Evolutionary conservation across 148 eudicot genomes (phyloP).

Genomic region (Cornus controversa): DNA sequence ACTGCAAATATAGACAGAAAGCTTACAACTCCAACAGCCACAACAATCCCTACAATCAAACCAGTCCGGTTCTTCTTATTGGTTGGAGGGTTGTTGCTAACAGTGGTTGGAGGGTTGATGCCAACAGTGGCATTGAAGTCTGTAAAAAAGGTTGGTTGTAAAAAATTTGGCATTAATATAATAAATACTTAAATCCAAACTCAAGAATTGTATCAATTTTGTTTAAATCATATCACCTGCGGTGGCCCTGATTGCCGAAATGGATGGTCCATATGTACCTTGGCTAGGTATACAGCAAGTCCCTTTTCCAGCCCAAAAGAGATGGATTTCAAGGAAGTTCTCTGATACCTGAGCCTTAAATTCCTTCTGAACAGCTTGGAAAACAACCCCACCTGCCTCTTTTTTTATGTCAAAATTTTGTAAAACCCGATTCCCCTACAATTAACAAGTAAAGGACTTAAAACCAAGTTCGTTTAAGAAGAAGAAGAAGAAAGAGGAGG

Average conservation of each 20-base stretch:
- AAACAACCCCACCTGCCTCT: constrained; percentile 57
- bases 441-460: neutral
- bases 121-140: constrained; percentile 64
- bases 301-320: constrained; percentile 98
- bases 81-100: too few relatives aligned
- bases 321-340: constrained; percentile 81
- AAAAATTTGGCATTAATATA: constrained; percentile 6
- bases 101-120: constrained; percentile 36
- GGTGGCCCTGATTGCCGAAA: constrained; percentile 79
- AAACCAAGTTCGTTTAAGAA: neutral
- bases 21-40: constrained; percentile 42
- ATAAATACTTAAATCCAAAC: constrained; percentile 5
- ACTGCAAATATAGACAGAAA: constrained; percentile 41
- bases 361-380: constrained; percentile 39
- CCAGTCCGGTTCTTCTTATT: constrained; percentile 49
- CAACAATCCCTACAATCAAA: constrained; percentile 63
- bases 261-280: constrained; percentile 76
- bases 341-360: constrained; percentile 50
- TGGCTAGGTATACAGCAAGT: constrained; percentile 78
- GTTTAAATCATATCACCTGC: constrained; percentile 43
- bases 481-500: neutral
- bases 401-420: constrained; percentile 69
- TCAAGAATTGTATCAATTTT: neutral
- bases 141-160: constrained; percentile 29
- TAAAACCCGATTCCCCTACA: constrained; percentile 51